These are phyloP conservation scores for Fomitopsis palustris DNA, from an alignment of 1,284 basidiomycete genomes.

Conservation along the genomic window DNA sequence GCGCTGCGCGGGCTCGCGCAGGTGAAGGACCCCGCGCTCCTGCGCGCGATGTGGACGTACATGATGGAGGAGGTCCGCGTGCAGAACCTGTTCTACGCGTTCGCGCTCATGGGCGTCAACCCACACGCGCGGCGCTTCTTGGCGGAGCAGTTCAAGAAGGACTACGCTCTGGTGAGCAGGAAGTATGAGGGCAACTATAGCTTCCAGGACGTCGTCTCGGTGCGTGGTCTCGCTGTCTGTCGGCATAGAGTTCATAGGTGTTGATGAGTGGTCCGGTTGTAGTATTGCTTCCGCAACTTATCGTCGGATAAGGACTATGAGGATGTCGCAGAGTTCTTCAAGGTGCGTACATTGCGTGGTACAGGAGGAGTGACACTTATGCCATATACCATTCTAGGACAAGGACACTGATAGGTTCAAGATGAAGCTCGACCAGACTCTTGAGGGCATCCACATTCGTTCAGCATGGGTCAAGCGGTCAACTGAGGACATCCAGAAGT, in stretches of 20 bases:
- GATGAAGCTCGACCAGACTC: conserved; percentile 58
- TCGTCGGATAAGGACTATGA: conserved; percentile 69
- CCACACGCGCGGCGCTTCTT: conserved; percentile 38
- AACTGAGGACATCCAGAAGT: conserved; percentile 1
- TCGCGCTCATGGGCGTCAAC: conserved; percentile 43
- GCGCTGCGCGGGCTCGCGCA: conserved; percentile 60
- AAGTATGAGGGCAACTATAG: conserved; percentile 71
- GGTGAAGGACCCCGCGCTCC: conserved; percentile 41
- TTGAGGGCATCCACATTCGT: conserved; percentile 63
- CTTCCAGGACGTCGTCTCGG: conserved; percentile 47
- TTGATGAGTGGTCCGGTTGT: not conserved
- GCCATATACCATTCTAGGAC: conserved; percentile 35
- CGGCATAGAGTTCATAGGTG: not conserved
- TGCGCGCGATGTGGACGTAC: conserved; percentile 57
- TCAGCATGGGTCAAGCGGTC: conserved; percentile 48
- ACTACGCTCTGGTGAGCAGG: conserved; percentile 66
- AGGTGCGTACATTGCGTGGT: conserved; percentile 33
- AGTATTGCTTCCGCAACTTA: conserved; percentile 61
- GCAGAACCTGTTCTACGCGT: conserved; percentile 64
- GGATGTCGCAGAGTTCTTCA: conserved; percentile 66
- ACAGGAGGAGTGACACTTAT: conserved; percentile 5
- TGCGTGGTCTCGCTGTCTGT: conserved; percentile 26
- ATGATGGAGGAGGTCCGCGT: conserved; percentile 55
- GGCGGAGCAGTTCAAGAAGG: conserved; percentile 47
- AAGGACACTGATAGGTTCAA: conserved; percentile 66